Base-by-base conservation (phyloP, 345 rosid species). In the Arabis alpina region DNA sequence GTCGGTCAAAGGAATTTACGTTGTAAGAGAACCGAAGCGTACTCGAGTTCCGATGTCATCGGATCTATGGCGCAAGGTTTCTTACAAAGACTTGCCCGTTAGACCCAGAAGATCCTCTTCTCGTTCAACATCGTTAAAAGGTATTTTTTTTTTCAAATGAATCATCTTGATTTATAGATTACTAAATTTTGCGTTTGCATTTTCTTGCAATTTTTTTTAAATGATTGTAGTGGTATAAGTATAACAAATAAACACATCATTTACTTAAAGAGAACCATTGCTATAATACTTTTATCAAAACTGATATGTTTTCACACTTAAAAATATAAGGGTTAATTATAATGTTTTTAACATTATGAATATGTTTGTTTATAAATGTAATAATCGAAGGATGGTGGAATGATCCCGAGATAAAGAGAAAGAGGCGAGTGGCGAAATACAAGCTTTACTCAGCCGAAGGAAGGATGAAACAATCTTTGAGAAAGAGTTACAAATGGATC, bases 361-460 rank as follows among this genome's bases (percentile, higher is more conserved):
- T 32, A 56, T 58, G 41, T 51, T 41, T 71, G n/a, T 14, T 44
- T 53, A 30, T 36, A 23, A 54, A 30, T 10, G 42, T 15, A 39
- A 41, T 13, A 12, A 32, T 2, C 0, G 30, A 0, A 75, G 79
- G 71, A 5, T 78, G 83, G 76, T 87, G 84, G 88, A 86, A 76
- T 10, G 48, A 79, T 23, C 80, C 86, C 0, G 91, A 88, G 45
- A 45, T 58, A 4, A 81, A 76, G 76, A 82, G 90, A 47, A 83
- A 69, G 62, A 82, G 64, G 63, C 70, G 86, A 36, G 75, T 84
- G 6, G 88, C 84, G 4, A 74, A 72, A 24, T 88, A 85, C 51
- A 89, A 85, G 44, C 41, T 84, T 13, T 85, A 87, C 56, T 41
- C 81, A 0, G 78, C 65, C 0, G 86, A 89, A 56, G 90, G 86